Conservation (phyloP, 2,329 filamentous ascomycete species). For the Sclerotinia minor region DNA sequence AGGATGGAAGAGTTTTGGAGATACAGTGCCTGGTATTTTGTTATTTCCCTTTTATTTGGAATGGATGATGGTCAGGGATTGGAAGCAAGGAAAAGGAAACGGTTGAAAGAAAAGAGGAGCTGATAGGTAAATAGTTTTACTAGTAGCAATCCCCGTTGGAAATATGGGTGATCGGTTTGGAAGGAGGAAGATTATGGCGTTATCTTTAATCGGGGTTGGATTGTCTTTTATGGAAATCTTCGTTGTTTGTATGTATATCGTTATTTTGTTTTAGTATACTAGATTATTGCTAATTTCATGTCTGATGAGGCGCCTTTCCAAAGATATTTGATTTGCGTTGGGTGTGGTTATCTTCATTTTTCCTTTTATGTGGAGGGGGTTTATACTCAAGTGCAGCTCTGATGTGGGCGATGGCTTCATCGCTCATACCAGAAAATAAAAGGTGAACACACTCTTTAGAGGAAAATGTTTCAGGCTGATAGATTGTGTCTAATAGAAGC, state of each 20-base stretch:
- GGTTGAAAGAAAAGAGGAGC: neutral
- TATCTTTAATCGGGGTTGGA: constrained; percentile 36
- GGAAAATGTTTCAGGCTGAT: neutral
- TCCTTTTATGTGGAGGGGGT: constrained; percentile 39
- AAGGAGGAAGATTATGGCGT: constrained; percentile 35
- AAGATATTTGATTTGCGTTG: constrained; percentile 34
- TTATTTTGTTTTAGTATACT: neutral
- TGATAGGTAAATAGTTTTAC: constrained; percentile 33
- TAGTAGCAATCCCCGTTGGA: constrained; percentile 40
- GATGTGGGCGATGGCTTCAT: constrained; percentile 42
- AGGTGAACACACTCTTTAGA: constrained; percentile 28
- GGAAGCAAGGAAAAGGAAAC: constrained; percentile 4
- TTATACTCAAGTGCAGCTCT: constrained; percentile 38
- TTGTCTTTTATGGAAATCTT: constrained; percentile 36
- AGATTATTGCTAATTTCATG: neutral
- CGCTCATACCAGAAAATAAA: constrained; percentile 34
- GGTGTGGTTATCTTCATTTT: constrained; percentile 39
- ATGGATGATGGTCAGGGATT: neutral
- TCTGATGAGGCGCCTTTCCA: constrained; percentile 36
- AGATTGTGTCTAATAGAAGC: constrained; percentile 30
- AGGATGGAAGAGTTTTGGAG: constrained; percentile 40
- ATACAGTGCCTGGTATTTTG: constrained; percentile 38
- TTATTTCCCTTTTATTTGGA: neutral
- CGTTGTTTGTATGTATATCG: constrained; percentile 35
- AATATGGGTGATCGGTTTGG: constrained; percentile 39